Evolutionary conservation across 805 yeast genomes (phyloP), one percentile per base, ranked within the genome.

Genomic region (Candida multigemmis): DNA sequence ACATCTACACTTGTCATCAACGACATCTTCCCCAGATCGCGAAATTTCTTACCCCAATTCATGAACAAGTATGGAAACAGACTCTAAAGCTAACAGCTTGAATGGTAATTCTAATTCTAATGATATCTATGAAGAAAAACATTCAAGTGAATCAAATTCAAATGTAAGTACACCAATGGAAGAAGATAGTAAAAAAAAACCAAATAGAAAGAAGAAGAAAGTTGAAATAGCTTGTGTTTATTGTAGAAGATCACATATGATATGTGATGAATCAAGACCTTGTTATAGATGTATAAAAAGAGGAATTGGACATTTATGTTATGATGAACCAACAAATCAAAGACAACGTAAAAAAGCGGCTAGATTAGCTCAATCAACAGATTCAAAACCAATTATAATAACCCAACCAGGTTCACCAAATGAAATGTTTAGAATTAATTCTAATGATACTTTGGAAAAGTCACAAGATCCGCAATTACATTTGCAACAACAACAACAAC

Each of bases 211-310:
- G 28, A 70, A 65, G 50, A 56, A 68, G 43, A 73, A 75, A 42
- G 73, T 69, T 9, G 69, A 60, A 12, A 58, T 67, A 26, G 94
- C 97, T 0, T 87, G 97, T 55, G 80, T 87, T 1, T 87, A 82
- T 46, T 87, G 96, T 48, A 71, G 96, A 21, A 62, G 97, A 29
- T 83, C 95, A 0, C 97, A 87, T 50, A 83, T 87, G 87, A 81
- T 85, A 16, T 87, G 97, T 55, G 94, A 86, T 49, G 79, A 76
- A 22, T 59, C 71, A 12, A 53, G 84, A 42, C 75, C 91, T 5
- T 83, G 94, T 44, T 70, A 75, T 26, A 63, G 96, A 22, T 87
- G 97, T 53, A 64, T 87, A 7, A 83, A 81, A 50, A 62, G 96
- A 39, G 82, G 82, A 21, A 89, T 87, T 24, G 87, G 91, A 3